Percentiles rank a stretch among this genome's conserved stretches.
Evolutionary conservation across 345 rosid genomes (phyloP).

Genomic region (Psidium friedrichsthalianum): DNA sequence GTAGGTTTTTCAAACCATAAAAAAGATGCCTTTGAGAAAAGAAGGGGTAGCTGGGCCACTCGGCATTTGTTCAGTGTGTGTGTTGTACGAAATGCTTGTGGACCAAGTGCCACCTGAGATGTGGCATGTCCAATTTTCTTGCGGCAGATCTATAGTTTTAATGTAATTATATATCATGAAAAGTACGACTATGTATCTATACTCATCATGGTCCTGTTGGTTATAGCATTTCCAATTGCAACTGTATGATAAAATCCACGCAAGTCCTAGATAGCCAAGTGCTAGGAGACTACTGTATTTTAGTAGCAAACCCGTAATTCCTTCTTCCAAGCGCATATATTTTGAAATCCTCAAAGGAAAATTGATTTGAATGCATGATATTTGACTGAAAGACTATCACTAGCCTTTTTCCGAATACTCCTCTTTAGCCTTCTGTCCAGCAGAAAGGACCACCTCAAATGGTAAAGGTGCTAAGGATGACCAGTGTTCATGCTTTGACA

Average conservation of each 20-base stretch:
- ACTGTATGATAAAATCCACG: neutral
- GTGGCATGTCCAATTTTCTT: neutral
- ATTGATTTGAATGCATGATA: neutral
- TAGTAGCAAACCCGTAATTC: neutral
- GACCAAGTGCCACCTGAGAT: neutral
- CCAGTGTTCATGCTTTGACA: conserved; percentile 89
- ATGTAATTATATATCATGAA: neutral
- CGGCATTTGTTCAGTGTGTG: neutral
- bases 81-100: neutral
- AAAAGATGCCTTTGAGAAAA: neutral
- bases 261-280: neutral
- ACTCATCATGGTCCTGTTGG: neutral
- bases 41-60: neutral
- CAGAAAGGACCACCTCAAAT: conserved; percentile 91
- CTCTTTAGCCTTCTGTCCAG: conserved; percentile 98
- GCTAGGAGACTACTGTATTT: neutral
- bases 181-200: neutral
- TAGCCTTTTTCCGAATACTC: conserved; percentile 64
- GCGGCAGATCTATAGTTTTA: neutral
- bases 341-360: neutral
- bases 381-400: conserved; percentile 5
- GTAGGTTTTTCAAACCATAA: neutral
- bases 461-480: conserved; percentile 97
- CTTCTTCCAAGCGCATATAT: neutral
- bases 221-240: neutral